A percentile compares a stretch with the other conserved stretches of the same genome.
Conservation (phyloP, 148 eudicot species). For the Linanthus parryae region DNA sequence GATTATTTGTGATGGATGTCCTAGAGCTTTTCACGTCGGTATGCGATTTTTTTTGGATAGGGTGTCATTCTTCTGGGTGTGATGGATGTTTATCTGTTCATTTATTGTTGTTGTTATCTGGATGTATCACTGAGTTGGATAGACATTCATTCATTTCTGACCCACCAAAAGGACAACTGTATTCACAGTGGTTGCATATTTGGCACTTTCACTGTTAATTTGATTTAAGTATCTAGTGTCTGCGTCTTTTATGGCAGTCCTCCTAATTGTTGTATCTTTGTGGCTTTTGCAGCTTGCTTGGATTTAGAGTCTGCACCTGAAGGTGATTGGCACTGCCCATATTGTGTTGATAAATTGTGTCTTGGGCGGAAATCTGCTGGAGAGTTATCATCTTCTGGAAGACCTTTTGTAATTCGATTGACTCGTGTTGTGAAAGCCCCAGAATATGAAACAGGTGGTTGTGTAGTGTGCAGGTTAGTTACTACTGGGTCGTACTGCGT, state of each 20-base stretch:
- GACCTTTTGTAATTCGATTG: conserved; percentile 54
- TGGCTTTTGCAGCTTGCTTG: conserved; percentile 63
- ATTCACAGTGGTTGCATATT: too few species aligned
- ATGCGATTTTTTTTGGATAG: neutral
- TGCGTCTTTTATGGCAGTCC: too few species aligned
- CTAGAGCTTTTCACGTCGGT: conserved; percentile 40
- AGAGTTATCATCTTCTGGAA: conserved; percentile 30
- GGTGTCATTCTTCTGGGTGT: neutral
- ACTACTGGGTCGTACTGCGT: too few species aligned
- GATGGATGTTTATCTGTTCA: neutral
- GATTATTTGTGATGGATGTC: conserved; percentile 71
- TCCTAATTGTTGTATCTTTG: neutral
- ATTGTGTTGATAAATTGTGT: conserved; percentile 40
- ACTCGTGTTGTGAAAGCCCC: conserved; percentile 67
- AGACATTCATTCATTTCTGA: too few species aligned
- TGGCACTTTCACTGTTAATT: too few species aligned
- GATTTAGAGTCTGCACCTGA: conserved; percentile 43
- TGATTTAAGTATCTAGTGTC: too few species aligned
- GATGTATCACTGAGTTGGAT: too few species aligned
- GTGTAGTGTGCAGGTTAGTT: conserved; percentile 88
- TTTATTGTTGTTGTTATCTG: neutral
- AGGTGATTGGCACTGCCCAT: conserved; percentile 62
- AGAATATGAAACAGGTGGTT: conserved; percentile 76
- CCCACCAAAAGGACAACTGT: too few species aligned
- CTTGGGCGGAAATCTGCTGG: conserved; percentile 38